These are phyloP conservation scores for Phragmites australis DNA, from an alignment of 176 grass and related monocot genomes.

Conservation along the genomic window DNA sequence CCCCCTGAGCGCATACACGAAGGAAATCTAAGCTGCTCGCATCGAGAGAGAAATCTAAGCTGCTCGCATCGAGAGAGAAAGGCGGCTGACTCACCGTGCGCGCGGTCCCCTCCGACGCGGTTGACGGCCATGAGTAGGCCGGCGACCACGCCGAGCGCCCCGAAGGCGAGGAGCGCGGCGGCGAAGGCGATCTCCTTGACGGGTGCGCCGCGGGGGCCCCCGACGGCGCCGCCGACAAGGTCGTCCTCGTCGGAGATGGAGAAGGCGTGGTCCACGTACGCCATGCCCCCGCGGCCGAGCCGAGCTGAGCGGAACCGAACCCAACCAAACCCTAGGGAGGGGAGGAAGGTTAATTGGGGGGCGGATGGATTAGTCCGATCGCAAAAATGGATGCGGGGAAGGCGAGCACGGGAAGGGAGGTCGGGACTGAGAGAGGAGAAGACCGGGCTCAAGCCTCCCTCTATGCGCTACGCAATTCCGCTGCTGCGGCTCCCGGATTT, in stretches of 20 bases:
- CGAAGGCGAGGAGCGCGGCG: conserved; percentile 88
- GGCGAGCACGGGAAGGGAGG: background rate
- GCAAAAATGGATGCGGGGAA: background rate
- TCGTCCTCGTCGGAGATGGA: conserved; percentile 95
- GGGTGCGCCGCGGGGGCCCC: conserved; percentile 62
- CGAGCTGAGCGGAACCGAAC: background rate
- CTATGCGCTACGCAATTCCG: conserved; percentile 6
- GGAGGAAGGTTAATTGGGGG: background rate
- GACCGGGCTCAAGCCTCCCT: background rate
- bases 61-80: background rate
- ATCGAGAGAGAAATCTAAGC: background rate
- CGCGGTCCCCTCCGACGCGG: conserved; percentile 81
- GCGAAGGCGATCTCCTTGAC: conserved; percentile 99
- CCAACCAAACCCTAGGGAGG: conserved; percentile 16
- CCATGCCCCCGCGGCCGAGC: conserved; percentile 44
- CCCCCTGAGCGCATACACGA: background rate
- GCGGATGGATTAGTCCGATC: background rate
- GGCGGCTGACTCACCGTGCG: conserved; percentile 60
- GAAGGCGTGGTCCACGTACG: conserved; percentile 99
- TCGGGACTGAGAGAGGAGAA: background rate
- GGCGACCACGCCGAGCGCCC: conserved; percentile 55
- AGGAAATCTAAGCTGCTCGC: background rate
- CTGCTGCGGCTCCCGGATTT: conserved; percentile 3
- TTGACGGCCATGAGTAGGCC: conserved; percentile 77
- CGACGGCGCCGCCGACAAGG: conserved; percentile 61